A percentile compares a stretch with the other conserved stretches of the same genome.
These are phyloP conservation scores for Clarireedia homoeocarpa DNA, from an alignment of 2,329 filamentous ascomycete species.

Conservation along the genomic window DNA sequence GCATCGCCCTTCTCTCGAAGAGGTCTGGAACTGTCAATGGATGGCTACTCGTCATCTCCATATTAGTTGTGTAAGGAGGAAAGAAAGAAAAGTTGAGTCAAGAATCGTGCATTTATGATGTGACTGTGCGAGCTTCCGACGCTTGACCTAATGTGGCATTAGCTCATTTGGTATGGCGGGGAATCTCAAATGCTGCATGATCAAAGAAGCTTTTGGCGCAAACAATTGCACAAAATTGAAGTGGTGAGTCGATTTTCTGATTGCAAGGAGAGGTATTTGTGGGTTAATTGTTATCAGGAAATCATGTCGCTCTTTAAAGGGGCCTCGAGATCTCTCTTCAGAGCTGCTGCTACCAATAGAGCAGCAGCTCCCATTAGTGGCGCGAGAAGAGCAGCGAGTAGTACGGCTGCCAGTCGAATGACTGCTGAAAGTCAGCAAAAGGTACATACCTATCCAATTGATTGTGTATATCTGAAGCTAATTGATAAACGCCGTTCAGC, in stretches of 20 bases:
- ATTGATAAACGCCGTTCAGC: constrained; percentile 38
- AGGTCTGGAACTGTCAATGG: constrained; percentile 43
- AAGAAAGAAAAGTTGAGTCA: background rate
- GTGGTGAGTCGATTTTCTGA: background rate
- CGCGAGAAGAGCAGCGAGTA: constrained; percentile 23
- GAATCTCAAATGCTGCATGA: background rate
- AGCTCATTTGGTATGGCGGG: constrained; percentile 3
- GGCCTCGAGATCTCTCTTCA: constrained; percentile 21
- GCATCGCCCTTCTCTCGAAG: constrained; percentile 49
- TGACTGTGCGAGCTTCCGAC: background rate
- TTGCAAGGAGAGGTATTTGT: background rate
- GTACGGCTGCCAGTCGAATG: constrained; percentile 17
- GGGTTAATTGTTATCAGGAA: constrained; percentile 11
- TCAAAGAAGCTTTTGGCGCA: background rate
- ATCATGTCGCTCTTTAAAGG: constrained; percentile 28
- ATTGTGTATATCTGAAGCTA: background rate
- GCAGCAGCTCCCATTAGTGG: constrained; percentile 18
- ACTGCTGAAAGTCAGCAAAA: constrained; percentile 49
- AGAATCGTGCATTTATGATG: background rate
- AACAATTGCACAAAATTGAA: constrained; percentile 3
- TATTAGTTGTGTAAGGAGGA: constrained; percentile 65
- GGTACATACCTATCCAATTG: constrained; percentile 31
- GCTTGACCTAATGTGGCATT: background rate
- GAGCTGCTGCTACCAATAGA: constrained; percentile 17
- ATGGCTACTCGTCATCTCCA: constrained; percentile 69